Conservation (phyloP, 371 early-diverging fungal genomes). For the Blakeslea trispora region DNA sequence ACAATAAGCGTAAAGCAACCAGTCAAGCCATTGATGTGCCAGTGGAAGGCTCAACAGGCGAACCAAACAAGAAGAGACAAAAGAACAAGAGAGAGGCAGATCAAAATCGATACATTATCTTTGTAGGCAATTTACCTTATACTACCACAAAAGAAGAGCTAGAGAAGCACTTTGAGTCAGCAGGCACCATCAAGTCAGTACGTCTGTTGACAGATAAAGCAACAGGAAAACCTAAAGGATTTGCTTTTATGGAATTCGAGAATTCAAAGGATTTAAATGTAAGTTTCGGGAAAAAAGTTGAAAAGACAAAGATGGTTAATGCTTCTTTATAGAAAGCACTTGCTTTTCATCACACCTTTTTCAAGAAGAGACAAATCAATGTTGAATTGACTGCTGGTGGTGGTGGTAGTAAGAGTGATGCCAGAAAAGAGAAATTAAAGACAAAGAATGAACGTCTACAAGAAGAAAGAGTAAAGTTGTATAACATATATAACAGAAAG, state of each 20-base stretch:
- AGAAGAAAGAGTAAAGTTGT: slow-evolving; percentile 62
- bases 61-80: slow-evolving; percentile 17
- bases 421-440: slow-evolving; percentile 65
- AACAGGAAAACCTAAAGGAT: slow-evolving; percentile 77
- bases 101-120: slow-evolving; percentile 62
- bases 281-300: slow-evolving; percentile 15
- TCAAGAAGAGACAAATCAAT: slow-evolving; percentile 72
- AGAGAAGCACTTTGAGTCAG: slow-evolving; percentile 62
- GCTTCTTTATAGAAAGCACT: slow-evolving; percentile 75
- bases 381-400: slow-evolving; percentile 84
- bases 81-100: slow-evolving; percentile 24
- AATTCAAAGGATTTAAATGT: slow-evolving; percentile 58
- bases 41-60: slow-evolving; percentile 9
- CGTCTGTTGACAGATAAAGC: slow-evolving; percentile 74
- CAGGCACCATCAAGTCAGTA: slow-evolving; percentile 58
- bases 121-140: slow-evolving; percentile 77
- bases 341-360: slow-evolving; percentile 66
- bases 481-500: no score
- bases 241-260: slow-evolving; percentile 77
- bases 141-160: slow-evolving; percentile 68
- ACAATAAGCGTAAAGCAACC: slow-evolving; percentile 27
- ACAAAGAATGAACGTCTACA: slow-evolving; percentile 65
- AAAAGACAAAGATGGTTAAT: no score
- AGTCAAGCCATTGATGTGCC: slow-evolving; percentile 21
- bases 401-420: slow-evolving; percentile 72